These are phyloP conservation scores for Triticum monococcum DNA, from an alignment of 176 grass and related monocot species.

Conservation along the genomic window DNA sequence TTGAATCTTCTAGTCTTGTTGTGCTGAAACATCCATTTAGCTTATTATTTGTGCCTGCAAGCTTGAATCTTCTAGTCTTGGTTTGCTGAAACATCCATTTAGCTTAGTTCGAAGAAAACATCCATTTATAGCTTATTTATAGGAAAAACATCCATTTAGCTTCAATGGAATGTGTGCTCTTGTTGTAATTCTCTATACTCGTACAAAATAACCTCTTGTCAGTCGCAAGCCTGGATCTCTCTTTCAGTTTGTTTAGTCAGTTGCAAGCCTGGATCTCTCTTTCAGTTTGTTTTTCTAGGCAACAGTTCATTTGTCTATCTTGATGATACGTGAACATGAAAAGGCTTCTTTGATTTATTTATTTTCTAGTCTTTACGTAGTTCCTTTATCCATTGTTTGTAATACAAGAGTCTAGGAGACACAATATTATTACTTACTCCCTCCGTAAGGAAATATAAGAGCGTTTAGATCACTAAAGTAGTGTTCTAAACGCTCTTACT, in stretches of 20 bases:
- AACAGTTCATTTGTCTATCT: background rate
- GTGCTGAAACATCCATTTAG: no score
- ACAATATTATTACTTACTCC: background rate
- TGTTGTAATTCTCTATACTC: background rate
- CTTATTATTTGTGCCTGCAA: background rate
- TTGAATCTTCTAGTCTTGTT: no score
- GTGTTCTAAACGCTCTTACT: no score
- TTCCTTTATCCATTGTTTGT: background rate
- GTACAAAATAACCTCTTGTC: background rate
- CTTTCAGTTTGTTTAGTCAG: background rate
- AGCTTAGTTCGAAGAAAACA: background rate
- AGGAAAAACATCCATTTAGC: background rate
- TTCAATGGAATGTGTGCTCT: background rate
- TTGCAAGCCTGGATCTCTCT: background rate
- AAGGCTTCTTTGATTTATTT: background rate
- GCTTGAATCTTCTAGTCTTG: background rate
- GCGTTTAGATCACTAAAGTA: no score
- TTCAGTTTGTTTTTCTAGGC: background rate
- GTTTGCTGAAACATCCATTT: background rate
- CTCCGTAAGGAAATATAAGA: no score
- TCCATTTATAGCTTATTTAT: background rate
- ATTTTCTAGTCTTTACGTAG: background rate
- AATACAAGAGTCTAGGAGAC: background rate
- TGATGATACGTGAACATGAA: background rate
- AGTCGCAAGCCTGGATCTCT: background rate